A percentile compares a stretch with the other conserved stretches of the same genome.
Evolutionary conservation across 2,329 filamentous ascomycete species (phyloP).

Genomic region (Fusarium hainanense): DNA sequence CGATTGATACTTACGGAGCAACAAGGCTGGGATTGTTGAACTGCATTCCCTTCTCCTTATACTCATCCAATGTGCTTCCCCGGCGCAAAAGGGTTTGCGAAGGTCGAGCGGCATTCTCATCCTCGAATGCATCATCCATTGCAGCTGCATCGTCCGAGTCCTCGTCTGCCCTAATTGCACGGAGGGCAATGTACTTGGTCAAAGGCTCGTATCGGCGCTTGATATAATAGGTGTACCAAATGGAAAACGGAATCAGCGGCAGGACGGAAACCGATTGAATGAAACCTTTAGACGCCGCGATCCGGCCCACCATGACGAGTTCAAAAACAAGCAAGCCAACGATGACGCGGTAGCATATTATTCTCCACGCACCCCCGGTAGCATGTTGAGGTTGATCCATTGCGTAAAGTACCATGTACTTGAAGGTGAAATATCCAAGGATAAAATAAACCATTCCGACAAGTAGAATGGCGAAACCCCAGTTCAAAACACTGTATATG

Average conservation of each 20-base stretch:
- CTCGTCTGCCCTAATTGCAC: conserved; percentile 76
- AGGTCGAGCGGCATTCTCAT: conserved; percentile 53
- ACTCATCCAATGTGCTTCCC: conserved; percentile 77
- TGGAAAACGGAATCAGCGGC: conserved; percentile 80
- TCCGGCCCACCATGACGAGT: conserved; percentile 86
- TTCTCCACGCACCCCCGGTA: conserved; percentile 93
- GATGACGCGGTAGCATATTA: conserved; percentile 93
- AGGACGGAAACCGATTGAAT: conserved; percentile 77
- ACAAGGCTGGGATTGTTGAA: conserved; percentile 84
- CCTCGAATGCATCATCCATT: conserved; percentile 53
- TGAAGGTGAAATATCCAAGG: conserved; percentile 89
- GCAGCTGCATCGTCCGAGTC: conserved; percentile 54
- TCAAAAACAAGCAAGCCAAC: conserved; percentile 90
- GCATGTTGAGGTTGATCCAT: conserved; percentile 98
- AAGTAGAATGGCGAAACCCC: conserved; percentile 82
- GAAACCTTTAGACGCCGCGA: conserved; percentile 80
- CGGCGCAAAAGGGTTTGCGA: conserved; percentile 59
- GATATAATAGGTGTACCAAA: conserved; percentile 92
- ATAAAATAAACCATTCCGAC: conserved; percentile 86
- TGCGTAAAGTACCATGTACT: conserved; percentile 96
- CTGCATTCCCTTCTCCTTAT: conserved; percentile 72
- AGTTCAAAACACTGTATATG: conserved; percentile 88
- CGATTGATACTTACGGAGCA: conserved; percentile 65
- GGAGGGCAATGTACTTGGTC: conserved; percentile 90
- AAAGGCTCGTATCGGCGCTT: conserved; percentile 84